These are phyloP conservation scores for Fusarium continuum DNA, from an alignment of 2,329 filamentous ascomycete genomes.

Conservation along the genomic window DNA sequence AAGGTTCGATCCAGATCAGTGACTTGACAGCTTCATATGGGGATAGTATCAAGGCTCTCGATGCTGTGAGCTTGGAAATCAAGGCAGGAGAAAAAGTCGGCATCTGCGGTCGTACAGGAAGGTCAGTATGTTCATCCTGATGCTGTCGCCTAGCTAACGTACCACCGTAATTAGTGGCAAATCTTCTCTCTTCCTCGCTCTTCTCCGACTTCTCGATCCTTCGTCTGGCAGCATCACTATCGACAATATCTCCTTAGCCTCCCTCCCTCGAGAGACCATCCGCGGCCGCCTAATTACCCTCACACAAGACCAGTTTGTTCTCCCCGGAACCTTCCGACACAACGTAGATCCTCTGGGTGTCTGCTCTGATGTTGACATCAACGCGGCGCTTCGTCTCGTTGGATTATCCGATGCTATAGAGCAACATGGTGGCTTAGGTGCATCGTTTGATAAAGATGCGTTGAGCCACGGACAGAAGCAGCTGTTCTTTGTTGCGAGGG, in stretches of 20 bases:
- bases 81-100: slow-evolving; percentile 57
- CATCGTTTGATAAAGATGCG: slow-evolving; percentile 45
- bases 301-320: slow-evolving; percentile 60
- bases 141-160: background rate
- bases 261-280: slow-evolving; percentile 53
- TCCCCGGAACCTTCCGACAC: slow-evolving; percentile 56
- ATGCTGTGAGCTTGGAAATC: slow-evolving; percentile 37
- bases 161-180: slow-evolving; percentile 54
- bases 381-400: slow-evolving; percentile 54
- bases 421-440: slow-evolving; percentile 50
- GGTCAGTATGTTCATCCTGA: slow-evolving; percentile 16
- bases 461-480: slow-evolving; percentile 60
- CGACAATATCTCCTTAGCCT: slow-evolving; percentile 54
- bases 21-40: slow-evolving; percentile 45
- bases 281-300: slow-evolving; percentile 56
- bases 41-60: slow-evolving; percentile 30
- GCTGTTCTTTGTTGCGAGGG: slow-evolving; percentile 60
- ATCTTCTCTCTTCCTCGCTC: slow-evolving; percentile 56
- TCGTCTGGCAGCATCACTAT: slow-evolving; percentile 51
- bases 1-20: slow-evolving; percentile 43
- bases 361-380: slow-evolving; percentile 49
- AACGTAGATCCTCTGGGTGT: slow-evolving; percentile 56
- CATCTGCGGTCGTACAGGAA: slow-evolving; percentile 61
- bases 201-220: slow-evolving; percentile 60
- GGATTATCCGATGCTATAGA: slow-evolving; percentile 54